A percentile compares a stretch with the other conserved stretches of the same genome.
Conservation (phyloP, 768 basidiomycete genomes). For the Pholiota microspora region DNA sequence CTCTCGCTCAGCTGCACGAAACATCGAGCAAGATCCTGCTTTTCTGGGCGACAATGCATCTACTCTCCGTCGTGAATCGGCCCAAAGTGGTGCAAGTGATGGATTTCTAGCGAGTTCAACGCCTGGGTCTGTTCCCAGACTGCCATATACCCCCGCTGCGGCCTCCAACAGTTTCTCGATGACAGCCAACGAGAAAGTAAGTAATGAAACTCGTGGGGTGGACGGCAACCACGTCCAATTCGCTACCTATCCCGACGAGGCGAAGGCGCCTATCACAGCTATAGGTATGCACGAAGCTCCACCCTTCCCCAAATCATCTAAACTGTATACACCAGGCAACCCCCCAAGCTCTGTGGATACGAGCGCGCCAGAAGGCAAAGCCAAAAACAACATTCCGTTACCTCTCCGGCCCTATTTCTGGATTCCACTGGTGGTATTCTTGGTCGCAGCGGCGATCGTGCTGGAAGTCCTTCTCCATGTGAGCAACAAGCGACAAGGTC, state of each 20-base stretch:
- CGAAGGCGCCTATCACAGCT: neutral
- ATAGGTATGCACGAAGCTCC: neutral
- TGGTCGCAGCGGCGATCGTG: conserved; percentile 38
- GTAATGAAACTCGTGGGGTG: neutral
- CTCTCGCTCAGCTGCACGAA: neutral
- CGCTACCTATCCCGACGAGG: conserved; percentile 10
- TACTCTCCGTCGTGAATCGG: neutral
- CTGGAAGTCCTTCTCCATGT: conserved; percentile 47
- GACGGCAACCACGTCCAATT: conserved; percentile 14
- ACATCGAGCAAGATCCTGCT: neutral
- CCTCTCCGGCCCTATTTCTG: conserved; percentile 48
- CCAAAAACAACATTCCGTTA: conserved; percentile 36
- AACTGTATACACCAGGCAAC: neutral
- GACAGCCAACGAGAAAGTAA: neutral
- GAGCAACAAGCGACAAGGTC: conserved; percentile 44
- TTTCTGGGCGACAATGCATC: neutral
- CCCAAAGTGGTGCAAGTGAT: neutral
- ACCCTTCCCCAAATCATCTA: neutral
- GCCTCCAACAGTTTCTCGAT: neutral
- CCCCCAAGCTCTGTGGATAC: neutral
- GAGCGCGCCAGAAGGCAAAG: neutral
- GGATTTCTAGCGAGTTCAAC: neutral
- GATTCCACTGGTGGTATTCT: conserved; percentile 36
- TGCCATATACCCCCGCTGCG: neutral
- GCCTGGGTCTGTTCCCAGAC: neutral